Percentiles rank a stretch among this genome's conserved stretches.
Conservation (phyloP, 1,284 basidiomycete species). For the Laetiporus sulphureus region DNA sequence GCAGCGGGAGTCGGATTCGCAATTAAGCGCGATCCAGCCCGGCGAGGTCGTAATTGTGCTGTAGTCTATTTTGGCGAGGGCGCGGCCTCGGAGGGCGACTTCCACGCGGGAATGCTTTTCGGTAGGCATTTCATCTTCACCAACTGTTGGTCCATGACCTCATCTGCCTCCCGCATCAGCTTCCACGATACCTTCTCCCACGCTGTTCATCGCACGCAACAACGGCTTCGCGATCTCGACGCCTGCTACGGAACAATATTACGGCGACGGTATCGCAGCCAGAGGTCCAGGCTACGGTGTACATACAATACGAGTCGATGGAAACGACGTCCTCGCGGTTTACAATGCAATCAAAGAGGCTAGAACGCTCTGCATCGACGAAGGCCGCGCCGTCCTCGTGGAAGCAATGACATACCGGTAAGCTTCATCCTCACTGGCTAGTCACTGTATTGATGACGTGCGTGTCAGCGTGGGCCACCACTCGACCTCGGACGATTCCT, state of each 20-base stretch:
- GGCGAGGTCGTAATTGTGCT: conserved; percentile 73
- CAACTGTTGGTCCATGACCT: too few relatives aligned
- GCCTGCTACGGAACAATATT: conserved; percentile 83
- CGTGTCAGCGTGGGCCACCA: conserved; percentile 88
- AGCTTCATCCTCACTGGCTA: conserved; percentile 12
- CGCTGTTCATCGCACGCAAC: conserved; percentile 73
- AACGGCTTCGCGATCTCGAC: conserved; percentile 96
- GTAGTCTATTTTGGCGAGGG: conserved; percentile 89
- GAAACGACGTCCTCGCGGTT: conserved; percentile 90
- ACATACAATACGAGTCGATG: conserved; percentile 87
- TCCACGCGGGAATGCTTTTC: conserved; percentile 73
- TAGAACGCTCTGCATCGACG: conserved; percentile 67
- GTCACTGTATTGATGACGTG: not conserved
- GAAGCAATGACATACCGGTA: conserved; percentile 91
- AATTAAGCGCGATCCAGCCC: conserved; percentile 70
- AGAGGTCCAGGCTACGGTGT: conserved; percentile 93
- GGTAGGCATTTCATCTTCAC: conserved; percentile 13
- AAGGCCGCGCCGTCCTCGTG: conserved; percentile 79
- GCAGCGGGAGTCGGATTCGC: conserved; percentile 92
- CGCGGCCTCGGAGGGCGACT: conserved; percentile 74
- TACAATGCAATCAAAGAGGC: conserved; percentile 79
- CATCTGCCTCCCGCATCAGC: too few relatives aligned
- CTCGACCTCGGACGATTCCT: conserved; percentile 92
- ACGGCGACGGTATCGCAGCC: conserved; percentile 90
- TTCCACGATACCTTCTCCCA: conserved; percentile 69